Percentiles rank a stretch among this genome's conserved stretches.
These are phyloP conservation scores for Panicum hallii DNA, from an alignment of 202 grass and related monocot genomes.

Conservation along the genomic window DNA sequence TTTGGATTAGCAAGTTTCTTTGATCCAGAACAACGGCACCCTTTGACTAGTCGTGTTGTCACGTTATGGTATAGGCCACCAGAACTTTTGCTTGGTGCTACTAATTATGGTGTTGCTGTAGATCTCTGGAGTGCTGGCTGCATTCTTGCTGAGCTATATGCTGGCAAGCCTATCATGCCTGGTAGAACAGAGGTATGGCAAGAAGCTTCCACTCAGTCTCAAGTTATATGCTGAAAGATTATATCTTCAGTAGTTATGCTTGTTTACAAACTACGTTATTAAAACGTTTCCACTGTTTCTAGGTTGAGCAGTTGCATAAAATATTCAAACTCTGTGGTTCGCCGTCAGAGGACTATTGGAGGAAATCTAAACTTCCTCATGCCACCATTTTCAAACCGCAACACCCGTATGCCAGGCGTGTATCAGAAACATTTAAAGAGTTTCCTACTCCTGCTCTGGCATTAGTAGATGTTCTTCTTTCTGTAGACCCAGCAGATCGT, in stretches of 20 bases:
- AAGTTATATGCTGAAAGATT: conserved; percentile 6
- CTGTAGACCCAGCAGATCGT: conserved; percentile 88
- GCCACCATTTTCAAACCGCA: conserved; percentile 99
- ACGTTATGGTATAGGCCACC: conserved; percentile 99
- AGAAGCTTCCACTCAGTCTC: conserved; percentile 20
- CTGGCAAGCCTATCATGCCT: conserved; percentile 99
- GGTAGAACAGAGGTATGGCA: conserved; percentile 90
- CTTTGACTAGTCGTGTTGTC: conserved; percentile 98
- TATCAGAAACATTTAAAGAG: conserved; percentile 92
- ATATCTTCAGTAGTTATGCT: conserved; percentile 1
- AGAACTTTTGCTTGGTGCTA: conserved; percentile 95
- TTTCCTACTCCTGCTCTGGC: conserved; percentile 76
- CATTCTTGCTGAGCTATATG: conserved; percentile 98
- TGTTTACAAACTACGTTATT: conserved; percentile 11
- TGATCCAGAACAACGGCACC: conserved; percentile 83
- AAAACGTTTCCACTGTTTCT: conserved; percentile 49
- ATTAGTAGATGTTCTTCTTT: conserved; percentile 94
- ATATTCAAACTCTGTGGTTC: conserved; percentile 99
- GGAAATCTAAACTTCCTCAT: conserved; percentile 94
- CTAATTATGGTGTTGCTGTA: conserved; percentile 93
- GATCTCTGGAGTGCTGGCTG: conserved; percentile 98
- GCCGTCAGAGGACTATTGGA: conserved; percentile 96
- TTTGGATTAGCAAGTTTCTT: conserved; percentile 99
- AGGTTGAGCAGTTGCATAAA: conserved; percentile 99
- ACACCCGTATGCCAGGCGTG: conserved; percentile 81